These are phyloP conservation scores for Fusarium citri DNA, from an alignment of 2,329 filamentous ascomycete genomes.

Conservation along the genomic window DNA sequence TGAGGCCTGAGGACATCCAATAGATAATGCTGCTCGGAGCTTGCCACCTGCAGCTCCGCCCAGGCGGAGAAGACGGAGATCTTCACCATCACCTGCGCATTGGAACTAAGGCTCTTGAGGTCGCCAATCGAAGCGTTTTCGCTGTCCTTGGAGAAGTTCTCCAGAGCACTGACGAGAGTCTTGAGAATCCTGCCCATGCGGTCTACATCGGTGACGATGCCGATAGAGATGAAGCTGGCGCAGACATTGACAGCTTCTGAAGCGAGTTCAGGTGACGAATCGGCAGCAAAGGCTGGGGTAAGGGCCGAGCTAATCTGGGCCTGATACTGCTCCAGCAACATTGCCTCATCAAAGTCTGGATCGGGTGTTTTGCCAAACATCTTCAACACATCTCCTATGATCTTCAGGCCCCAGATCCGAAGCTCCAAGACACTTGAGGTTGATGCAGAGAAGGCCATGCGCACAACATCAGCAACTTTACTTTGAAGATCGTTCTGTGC, in stretches of 20 bases:
- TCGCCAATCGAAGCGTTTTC: slow-evolving; percentile 92
- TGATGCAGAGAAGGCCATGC: slow-evolving; percentile 97
- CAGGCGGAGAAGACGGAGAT: slow-evolving; percentile 97
- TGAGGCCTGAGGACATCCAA: slow-evolving; percentile 90
- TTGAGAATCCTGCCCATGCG: slow-evolving; percentile 99
- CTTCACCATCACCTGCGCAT: slow-evolving; percentile 98
- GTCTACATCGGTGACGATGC: slow-evolving; percentile 96
- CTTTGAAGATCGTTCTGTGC: slow-evolving; percentile 84
- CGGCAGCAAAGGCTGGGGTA: slow-evolving; percentile 93
- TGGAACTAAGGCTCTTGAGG: slow-evolving; percentile 90
- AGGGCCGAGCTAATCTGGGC: slow-evolving; percentile 97
- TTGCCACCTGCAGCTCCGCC: slow-evolving; percentile 96
- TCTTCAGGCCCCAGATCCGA: slow-evolving; percentile 89
- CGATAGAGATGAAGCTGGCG: slow-evolving; percentile 96
- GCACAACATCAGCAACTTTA: slow-evolving; percentile 89
- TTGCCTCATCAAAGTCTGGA: slow-evolving; percentile 97
- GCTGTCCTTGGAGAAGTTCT: slow-evolving; percentile 87
- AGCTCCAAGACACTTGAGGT: slow-evolving; percentile 93
- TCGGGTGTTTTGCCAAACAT: slow-evolving; percentile 97
- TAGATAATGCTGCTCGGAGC: slow-evolving; percentile 89
- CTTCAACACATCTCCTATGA: slow-evolving; percentile 92
- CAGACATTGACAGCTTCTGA: slow-evolving; percentile 97
- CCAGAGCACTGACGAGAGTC: slow-evolving; percentile 87
- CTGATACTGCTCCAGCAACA: slow-evolving; percentile 96
- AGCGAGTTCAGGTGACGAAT: slow-evolving; percentile 95